phyloP scores from a whole-genome alignment of 78 protist species.

The Blattamonas nauphoetae region DNA sequence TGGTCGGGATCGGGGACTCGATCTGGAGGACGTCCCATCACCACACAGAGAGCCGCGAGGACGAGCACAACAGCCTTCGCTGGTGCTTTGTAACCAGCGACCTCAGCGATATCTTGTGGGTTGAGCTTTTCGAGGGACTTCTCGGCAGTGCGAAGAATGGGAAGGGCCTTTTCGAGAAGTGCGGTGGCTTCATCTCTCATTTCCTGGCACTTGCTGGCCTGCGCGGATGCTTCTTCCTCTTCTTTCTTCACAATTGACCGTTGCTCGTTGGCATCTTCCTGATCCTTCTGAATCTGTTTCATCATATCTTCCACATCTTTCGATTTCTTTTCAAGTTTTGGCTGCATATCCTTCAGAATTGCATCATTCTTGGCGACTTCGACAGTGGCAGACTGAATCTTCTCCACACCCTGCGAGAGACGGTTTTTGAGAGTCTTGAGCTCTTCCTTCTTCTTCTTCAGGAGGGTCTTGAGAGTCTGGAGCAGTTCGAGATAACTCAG shows the following conservation, averaged over 20 bases:
- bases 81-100: conserved; percentile 44
- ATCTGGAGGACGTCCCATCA: conserved; percentile 38
- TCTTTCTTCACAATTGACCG: conserved; percentile 36
- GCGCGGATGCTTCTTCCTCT: conserved; percentile 39
- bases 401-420: conserved; percentile 46
- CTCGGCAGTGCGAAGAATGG: conserved; percentile 67
- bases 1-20: conserved; percentile 11
- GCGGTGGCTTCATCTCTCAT: conserved; percentile 43
- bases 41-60: conserved; percentile 58
- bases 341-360: conserved; percentile 55
- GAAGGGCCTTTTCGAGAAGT: conserved; percentile 68
- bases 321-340: conserved; percentile 40
- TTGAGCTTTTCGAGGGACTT: conserved; percentile 39
- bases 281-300: conserved; percentile 42
- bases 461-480: conserved; percentile 3
- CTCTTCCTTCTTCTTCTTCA: conserved; percentile 14
- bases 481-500: conserved; percentile 58
- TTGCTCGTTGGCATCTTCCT: conserved; percentile 29
- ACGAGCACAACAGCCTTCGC: conserved; percentile 63
- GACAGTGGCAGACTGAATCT: conserved; percentile 27
- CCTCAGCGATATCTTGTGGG: conserved; percentile 47
- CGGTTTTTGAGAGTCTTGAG: conserved; percentile 9
- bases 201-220: conserved; percentile 49
- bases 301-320: conserved; percentile 49
- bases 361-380: conserved; percentile 43